Conservation (phyloP, 2,329 filamentous ascomycete genomes). For the Diplocarpon mali region DNA sequence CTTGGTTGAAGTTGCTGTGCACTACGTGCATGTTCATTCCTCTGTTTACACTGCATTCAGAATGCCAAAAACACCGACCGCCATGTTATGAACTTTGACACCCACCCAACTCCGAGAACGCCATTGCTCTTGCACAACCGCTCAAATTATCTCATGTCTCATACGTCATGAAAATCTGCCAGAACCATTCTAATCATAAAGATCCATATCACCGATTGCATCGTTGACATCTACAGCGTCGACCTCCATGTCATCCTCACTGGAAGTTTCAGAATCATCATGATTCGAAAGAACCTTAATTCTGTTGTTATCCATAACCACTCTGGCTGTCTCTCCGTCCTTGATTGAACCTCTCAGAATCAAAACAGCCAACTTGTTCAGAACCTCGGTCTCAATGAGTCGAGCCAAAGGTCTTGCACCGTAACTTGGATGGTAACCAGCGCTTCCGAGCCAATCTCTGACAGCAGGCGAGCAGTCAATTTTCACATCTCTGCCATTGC, state of each 20-base stretch:
- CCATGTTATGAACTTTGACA: too few species aligned
- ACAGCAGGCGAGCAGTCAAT: slow-evolving; percentile 78
- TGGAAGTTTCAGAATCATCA: slow-evolving; percentile 62
- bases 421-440: slow-evolving; percentile 91
- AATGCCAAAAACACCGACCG: too few species aligned
- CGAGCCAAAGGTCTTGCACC: slow-evolving; percentile 80
- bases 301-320: slow-evolving; percentile 69
- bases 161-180: slow-evolving; percentile 2
- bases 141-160: slow-evolving; percentile 6
- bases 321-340: slow-evolving; percentile 74
- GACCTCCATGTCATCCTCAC: slow-evolving; percentile 54
- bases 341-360: slow-evolving; percentile 76
- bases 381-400: slow-evolving; percentile 92
- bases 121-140: background rate
- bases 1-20: too few species aligned
- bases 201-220: slow-evolving; percentile 50
- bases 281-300: slow-evolving; percentile 81
- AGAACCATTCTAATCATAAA: slow-evolving; percentile 31
- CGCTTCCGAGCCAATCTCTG: slow-evolving; percentile 83
- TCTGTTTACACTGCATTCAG: too few species aligned
- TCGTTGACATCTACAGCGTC: slow-evolving; percentile 45
- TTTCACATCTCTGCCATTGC: slow-evolving; percentile 75
- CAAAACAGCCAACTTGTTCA: slow-evolving; percentile 85
- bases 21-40: too few species aligned
- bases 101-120: background rate